A percentile compares a stretch with the other conserved stretches of the same genome.
Conservation (phyloP, 2,329 filamentous ascomycete genomes). For the Fusarium sp. region DNA sequence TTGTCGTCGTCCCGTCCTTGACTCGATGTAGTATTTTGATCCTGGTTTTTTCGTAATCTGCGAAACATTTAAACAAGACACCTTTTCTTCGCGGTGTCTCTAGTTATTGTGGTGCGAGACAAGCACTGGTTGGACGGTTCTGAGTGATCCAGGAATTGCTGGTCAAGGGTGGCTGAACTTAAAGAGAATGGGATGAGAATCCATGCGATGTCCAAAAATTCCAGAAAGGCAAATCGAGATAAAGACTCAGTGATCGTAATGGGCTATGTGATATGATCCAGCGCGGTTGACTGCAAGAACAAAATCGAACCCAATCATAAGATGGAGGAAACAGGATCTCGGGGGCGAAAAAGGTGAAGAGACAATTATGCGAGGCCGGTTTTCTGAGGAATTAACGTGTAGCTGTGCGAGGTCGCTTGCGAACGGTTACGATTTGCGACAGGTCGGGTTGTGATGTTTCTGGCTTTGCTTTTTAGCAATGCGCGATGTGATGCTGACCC, state of each 20-base stretch:
- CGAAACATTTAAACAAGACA: constrained; percentile 54
- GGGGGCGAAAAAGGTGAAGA: constrained; percentile 12
- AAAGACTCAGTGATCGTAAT: constrained; percentile 16
- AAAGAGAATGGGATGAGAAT: constrained; percentile 32
- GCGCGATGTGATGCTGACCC: constrained; percentile 42
- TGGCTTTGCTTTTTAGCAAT: constrained; percentile 44
- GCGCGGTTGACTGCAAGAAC: constrained; percentile 15
- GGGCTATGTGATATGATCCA: constrained; percentile 20
- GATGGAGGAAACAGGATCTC: constrained; percentile 22
- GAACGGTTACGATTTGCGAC: constrained; percentile 29
- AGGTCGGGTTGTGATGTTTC: constrained; percentile 42
- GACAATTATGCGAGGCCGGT: constrained; percentile 28
- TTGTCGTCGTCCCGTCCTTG: constrained; percentile 36
- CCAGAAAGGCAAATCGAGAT: constrained; percentile 10
- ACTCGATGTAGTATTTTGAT: constrained; percentile 39
- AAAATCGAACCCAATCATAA: constrained; percentile 20
- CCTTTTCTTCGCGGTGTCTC: constrained; percentile 29
- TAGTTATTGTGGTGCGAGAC: constrained; percentile 3
- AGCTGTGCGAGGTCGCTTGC: constrained; percentile 18
- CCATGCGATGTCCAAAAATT: constrained; percentile 29
- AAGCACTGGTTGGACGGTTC: constrained; percentile 1
- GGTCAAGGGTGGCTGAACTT: constrained; percentile 26
- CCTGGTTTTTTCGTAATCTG: constrained; percentile 50
- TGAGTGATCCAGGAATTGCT: constrained; percentile 9
- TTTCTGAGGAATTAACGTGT: constrained; percentile 15